Percentiles rank a stretch among this genome's conserved stretches.
Evolutionary conservation across 495 filamentous ascomycete genomes (phyloP).

Genomic region (Hypoxylon fuscum): DNA sequence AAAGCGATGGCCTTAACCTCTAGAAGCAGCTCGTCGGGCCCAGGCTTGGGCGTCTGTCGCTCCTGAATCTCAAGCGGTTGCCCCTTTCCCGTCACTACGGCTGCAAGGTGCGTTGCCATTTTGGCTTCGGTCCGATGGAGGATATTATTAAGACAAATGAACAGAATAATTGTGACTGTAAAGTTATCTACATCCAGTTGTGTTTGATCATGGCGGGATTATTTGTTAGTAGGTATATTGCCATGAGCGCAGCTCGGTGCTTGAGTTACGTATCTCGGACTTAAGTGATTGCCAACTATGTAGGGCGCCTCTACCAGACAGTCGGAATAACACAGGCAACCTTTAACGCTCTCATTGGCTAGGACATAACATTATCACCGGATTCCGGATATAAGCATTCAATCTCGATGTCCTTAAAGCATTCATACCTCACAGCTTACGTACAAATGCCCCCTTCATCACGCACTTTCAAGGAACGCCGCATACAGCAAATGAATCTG

Average conservation of each 20-base stretch:
- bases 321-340: not conserved
- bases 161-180: not conserved
- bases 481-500: conserved; percentile 1
- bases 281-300: conserved; percentile 9
- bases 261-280: conserved; percentile 8
- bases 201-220: not conserved
- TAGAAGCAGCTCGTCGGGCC: conserved; percentile 60
- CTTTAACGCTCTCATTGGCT: too few species aligned
- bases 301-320: not conserved
- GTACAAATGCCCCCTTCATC: not conserved
- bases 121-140: not conserved
- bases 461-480: not conserved
- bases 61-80: conserved; percentile 46
- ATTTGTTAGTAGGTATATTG: too few species aligned
- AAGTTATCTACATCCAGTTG: not conserved
- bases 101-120: conserved; percentile 56
- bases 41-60: conserved; percentile 54
- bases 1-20: conserved; percentile 59
- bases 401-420: too few species aligned
- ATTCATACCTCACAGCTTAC: too few species aligned
- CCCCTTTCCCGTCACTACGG: conserved; percentile 47
- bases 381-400: too few species aligned
- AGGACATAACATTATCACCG: too few species aligned
- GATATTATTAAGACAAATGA: too few species aligned
- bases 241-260: conserved; percentile 15